These are phyloP conservation scores for Trametes gibbosa DNA, from an alignment of 768 basidiomycete genomes.

Conservation along the genomic window DNA sequence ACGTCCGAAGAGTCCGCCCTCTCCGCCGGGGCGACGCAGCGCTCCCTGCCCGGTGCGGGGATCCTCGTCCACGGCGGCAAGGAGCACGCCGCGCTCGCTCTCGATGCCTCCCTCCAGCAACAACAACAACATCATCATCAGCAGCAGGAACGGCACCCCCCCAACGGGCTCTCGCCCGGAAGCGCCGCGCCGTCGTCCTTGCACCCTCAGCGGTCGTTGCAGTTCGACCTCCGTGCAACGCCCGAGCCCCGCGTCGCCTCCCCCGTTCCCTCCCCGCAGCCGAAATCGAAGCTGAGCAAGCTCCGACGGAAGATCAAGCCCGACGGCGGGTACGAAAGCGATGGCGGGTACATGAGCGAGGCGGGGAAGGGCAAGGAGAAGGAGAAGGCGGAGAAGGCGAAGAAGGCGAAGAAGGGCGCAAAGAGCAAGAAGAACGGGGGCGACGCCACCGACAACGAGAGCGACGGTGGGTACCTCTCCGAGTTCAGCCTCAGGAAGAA, in stretches of 20 bases:
- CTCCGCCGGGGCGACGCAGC: constrained; percentile 21
- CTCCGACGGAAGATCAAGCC: constrained; percentile 29
- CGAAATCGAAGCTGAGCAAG: constrained; percentile 36
- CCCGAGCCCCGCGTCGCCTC: constrained; percentile 22
- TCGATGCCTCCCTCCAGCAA: constrained; percentile 10
- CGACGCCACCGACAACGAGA: constrained; percentile 32
- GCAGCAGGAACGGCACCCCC: too few species aligned
- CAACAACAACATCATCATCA: too few species aligned
- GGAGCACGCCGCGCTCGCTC: constrained; percentile 7
- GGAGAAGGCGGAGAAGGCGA: constrained; percentile 24
- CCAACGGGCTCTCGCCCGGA: neutral
- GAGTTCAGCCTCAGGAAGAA: constrained; percentile 26
- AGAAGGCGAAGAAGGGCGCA: constrained; percentile 21
- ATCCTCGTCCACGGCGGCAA: constrained; percentile 13
- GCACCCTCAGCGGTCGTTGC: constrained; percentile 18
- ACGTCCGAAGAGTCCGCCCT: constrained; percentile 43
- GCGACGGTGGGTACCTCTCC: constrained; percentile 31
- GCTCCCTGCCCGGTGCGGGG: constrained; percentile 24
- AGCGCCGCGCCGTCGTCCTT: constrained; percentile 12
- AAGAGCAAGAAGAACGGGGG: constrained; percentile 15
- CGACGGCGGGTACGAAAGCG: constrained; percentile 50
- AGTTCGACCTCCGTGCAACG: constrained; percentile 33
- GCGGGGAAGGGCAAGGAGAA: constrained; percentile 31
- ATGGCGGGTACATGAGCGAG: constrained; percentile 51
- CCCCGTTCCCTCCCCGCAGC: constrained; percentile 12